Conservation (phyloP, 257 asterid genomes). For the Solanum medicagineum region DNA sequence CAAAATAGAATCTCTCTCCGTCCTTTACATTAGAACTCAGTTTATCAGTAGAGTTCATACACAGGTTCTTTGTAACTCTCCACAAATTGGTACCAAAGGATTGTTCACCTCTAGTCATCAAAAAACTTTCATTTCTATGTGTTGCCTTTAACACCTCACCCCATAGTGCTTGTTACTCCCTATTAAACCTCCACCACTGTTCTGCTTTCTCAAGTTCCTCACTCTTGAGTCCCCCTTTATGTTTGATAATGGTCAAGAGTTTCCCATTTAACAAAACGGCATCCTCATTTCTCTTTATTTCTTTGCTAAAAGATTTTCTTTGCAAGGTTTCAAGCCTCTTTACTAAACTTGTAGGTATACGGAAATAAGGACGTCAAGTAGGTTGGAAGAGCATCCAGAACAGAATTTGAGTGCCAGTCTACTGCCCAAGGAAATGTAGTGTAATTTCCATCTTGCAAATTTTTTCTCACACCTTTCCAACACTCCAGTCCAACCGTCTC, state of each 20-base stretch:
- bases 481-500: not conserved
- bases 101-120: not conserved
- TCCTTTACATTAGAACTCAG: not conserved
- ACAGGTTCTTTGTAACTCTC: not conserved
- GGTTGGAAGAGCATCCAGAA: not conserved
- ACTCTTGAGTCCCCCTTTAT: not conserved
- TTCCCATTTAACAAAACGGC: not conserved
- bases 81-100: not conserved
- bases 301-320: not conserved
- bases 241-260: not conserved
- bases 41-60: not conserved
- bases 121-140: not conserved
- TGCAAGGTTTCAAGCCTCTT: not conserved
- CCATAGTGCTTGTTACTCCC: not conserved
- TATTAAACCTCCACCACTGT: not conserved
- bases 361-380: not conserved
- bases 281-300: not conserved
- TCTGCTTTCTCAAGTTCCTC: not conserved
- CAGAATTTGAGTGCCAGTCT: not conserved
- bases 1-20: not conserved
- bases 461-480: not conserved
- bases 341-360: not conserved
- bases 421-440: not conserved
- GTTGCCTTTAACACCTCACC: not conserved
- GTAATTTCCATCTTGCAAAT: not conserved